phyloP scores from a whole-genome alignment of 768 basidiomycete species.

The Suillus luteus region DNA sequence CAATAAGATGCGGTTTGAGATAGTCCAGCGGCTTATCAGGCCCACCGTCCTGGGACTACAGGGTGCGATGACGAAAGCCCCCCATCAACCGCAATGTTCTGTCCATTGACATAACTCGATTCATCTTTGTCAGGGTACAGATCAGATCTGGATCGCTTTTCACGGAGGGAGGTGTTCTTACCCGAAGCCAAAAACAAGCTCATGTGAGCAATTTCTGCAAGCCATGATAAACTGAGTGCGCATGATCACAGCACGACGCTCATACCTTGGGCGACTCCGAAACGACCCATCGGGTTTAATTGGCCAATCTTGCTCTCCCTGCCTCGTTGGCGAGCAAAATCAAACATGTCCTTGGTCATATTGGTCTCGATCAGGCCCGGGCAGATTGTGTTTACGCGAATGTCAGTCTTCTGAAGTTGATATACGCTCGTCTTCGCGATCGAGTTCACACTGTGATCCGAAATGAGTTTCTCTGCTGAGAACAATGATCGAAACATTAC shows the following conservation, averaged over 20 bases:
- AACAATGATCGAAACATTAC: slow-evolving; percentile 40
- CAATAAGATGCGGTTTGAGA: neutral
- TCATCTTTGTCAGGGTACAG: slow-evolving; percentile 54
- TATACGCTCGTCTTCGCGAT: slow-evolving; percentile 82
- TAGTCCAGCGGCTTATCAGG: slow-evolving; percentile 35
- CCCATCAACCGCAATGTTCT: slow-evolving; percentile 85
- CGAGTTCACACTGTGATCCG: slow-evolving; percentile 68
- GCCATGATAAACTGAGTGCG: slow-evolving; percentile 17
- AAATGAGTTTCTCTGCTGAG: slow-evolving; percentile 13
- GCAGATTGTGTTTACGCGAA: slow-evolving; percentile 89
- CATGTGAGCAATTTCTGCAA: slow-evolving; percentile 80
- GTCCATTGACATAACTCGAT: slow-evolving; percentile 91
- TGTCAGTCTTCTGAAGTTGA: slow-evolving; percentile 77
- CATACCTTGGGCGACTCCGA: slow-evolving; percentile 77
- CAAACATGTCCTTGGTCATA: slow-evolving; percentile 83
- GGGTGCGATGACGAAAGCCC: slow-evolving; percentile 81
- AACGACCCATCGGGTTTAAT: slow-evolving; percentile 81
- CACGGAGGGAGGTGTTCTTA: slow-evolving; percentile 34
- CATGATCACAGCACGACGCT: slow-evolving; percentile 18
- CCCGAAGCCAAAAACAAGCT: slow-evolving; percentile 89
- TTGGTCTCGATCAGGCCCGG: slow-evolving; percentile 93
- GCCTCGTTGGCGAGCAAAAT: slow-evolving; percentile 74
- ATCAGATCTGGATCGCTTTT: slow-evolving; percentile 14
- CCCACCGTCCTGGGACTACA: slow-evolving; percentile 73
- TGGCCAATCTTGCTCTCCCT: slow-evolving; percentile 73